These are phyloP conservation scores for Lepidium didymum DNA, from an alignment of 345 rosid species.

Conservation along the genomic window DNA sequence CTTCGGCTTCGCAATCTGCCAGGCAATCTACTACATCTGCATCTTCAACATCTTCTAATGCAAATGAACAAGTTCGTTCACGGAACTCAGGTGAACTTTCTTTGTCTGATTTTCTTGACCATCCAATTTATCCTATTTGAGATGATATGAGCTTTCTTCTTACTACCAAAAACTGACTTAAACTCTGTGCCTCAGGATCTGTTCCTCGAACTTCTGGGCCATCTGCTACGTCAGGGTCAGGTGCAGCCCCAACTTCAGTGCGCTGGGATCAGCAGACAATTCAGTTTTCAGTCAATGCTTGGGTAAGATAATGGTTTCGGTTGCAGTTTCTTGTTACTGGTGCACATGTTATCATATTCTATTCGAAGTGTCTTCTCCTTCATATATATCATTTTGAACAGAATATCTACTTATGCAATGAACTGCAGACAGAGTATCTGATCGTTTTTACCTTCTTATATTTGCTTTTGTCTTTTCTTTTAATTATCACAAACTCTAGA, in stretches of 20 bases:
- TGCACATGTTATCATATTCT: neutral
- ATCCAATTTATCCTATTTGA: neutral
- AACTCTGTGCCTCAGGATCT: constrained; percentile 44
- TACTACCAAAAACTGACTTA: neutral
- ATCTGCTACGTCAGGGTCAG: constrained; percentile 48
- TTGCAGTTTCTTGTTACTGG: neutral
- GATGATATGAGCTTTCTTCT: neutral
- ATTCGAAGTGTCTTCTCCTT: neutral
- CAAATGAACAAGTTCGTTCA: constrained; percentile 45
- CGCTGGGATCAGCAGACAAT: constrained; percentile 90
- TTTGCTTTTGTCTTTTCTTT: neutral
- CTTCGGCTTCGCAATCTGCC: constrained; percentile 56
- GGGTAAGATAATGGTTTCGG: constrained; percentile 44
- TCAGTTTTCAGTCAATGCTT: constrained; percentile 96
- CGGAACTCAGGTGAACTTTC: constrained; percentile 47
- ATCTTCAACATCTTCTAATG: constrained; percentile 35
- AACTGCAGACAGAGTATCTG: neutral
- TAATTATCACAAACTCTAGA: neutral
- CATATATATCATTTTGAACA: neutral
- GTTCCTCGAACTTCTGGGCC: constrained; percentile 55
- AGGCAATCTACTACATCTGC: constrained; percentile 55
- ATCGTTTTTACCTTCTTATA: neutral
- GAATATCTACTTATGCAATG: neutral
- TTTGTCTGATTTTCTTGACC: neutral
- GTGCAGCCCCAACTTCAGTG: constrained; percentile 48